phyloP scores from a whole-genome alignment of 108 stramenopile species.

The Parietichytrium sp. region DNA sequence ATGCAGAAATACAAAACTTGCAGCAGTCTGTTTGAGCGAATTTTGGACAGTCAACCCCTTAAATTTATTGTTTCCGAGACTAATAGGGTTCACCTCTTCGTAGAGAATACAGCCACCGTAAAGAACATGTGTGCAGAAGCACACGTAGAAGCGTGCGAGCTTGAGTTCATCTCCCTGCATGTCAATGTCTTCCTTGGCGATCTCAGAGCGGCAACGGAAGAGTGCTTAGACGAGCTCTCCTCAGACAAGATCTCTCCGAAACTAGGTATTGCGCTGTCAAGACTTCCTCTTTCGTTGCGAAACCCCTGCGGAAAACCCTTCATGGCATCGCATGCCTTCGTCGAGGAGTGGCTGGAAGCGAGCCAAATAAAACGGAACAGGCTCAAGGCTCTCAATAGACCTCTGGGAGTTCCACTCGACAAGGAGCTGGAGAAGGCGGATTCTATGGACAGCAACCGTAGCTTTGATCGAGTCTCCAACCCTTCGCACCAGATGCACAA shows the following conservation, averaged over 20 bases:
- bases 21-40: no score
- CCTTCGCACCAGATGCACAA: background rate
- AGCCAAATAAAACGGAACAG: background rate
- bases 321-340: background rate
- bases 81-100: no score
- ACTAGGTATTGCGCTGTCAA: background rate
- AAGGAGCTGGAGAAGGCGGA: background rate
- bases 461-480: conserved; percentile 14
- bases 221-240: background rate
- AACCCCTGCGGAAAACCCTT: background rate
- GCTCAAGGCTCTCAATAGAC: background rate
- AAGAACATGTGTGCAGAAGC: background rate
- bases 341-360: background rate
- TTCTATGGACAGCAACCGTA: background rate
- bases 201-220: background rate
- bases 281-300: background rate
- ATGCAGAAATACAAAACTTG: no score
- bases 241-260: background rate
- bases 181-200: background rate
- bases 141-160: background rate
- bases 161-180: background rate
- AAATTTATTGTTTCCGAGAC: no score
- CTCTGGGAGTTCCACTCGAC: background rate
- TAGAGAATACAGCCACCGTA: background rate
- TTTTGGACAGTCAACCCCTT: no score